Percentiles rank a stretch among this genome's conserved stretches.
These are phyloP conservation scores for Saccharum spontaneum DNA, from an alignment of 176 grass and related monocot species.

Conservation along the genomic window DNA sequence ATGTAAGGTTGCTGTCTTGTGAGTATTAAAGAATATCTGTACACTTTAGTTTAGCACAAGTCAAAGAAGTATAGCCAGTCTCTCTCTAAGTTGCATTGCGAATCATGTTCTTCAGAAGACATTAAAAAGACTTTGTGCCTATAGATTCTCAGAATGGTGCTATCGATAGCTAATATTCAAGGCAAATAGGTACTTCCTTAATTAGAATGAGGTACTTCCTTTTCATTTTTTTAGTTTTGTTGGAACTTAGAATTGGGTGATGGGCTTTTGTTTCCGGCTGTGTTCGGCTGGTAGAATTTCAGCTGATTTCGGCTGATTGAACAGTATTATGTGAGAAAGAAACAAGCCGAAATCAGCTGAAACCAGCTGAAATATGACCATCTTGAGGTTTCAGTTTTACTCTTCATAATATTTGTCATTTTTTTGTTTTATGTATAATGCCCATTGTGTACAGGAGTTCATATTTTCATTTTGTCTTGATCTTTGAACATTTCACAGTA, in stretches of 20 bases:
- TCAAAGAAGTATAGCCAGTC: conserved; percentile 26
- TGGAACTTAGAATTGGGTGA: background rate
- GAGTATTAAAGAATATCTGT: conserved; percentile 15
- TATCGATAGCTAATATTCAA: no score
- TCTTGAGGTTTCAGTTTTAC: no score
- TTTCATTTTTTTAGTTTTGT: background rate
- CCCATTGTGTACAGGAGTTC: background rate
- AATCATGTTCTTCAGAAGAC: conserved; percentile 36
- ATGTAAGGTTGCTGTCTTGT: conserved; percentile 2
- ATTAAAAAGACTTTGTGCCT: conserved; percentile 25
- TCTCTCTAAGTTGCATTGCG: conserved; percentile 23
- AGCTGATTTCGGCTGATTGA: no score
- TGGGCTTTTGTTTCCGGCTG: background rate
- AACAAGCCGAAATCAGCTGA: no score
- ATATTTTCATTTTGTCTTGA: background rate
- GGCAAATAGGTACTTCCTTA: conserved; percentile 6
- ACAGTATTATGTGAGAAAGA: no score
- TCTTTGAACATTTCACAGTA: background rate
- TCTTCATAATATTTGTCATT: no score
- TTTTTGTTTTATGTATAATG: background rate
- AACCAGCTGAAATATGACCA: no score
- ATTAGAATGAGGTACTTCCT: conserved; percentile 22
- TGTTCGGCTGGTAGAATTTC: no score
- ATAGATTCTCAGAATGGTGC: background rate
- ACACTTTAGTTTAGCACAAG: conserved; percentile 19